Conservation (phyloP, 2,329 filamentous ascomycete genomes). For the Fusarium domesticum region DNA sequence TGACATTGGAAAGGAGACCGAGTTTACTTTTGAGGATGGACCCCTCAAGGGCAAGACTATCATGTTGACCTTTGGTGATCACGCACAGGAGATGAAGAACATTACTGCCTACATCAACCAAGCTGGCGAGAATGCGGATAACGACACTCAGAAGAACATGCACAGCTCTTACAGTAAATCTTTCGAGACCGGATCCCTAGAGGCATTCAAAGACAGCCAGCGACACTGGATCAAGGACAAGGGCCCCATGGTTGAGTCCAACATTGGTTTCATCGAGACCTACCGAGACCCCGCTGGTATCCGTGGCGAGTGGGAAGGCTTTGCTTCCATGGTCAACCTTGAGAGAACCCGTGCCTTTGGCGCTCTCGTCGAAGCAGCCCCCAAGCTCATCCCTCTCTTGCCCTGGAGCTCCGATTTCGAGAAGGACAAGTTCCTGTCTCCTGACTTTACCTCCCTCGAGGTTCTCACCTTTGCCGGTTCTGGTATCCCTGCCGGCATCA, state of each 20-base stretch:
- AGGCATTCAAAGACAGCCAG: constrained; percentile 78
- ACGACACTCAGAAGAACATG: constrained; percentile 73
- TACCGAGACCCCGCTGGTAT: constrained; percentile 81
- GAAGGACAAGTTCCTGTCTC: constrained; percentile 92
- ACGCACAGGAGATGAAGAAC: constrained; percentile 66
- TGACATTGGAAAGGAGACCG: constrained; percentile 64
- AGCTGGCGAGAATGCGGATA: constrained; percentile 67
- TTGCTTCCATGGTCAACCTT: constrained; percentile 81
- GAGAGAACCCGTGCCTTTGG: constrained; percentile 87
- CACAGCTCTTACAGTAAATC: constrained; percentile 70
- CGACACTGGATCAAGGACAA: constrained; percentile 81
- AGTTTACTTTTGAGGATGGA: constrained; percentile 59
- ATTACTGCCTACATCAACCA: constrained; percentile 65
- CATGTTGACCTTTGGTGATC: constrained; percentile 71
- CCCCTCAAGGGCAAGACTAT: constrained; percentile 64
- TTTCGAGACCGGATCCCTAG: constrained; percentile 70
- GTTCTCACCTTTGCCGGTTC: constrained; percentile 72
- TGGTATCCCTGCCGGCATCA: constrained; percentile 66
- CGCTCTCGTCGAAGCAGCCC: constrained; percentile 76
- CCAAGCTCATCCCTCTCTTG: constrained; percentile 79
- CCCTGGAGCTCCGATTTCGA: constrained; percentile 90
- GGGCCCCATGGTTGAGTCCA: constrained; percentile 74
- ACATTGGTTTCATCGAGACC: constrained; percentile 82
- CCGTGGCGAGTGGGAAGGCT: constrained; percentile 81
- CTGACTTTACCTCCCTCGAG: constrained; percentile 93